Base-by-base conservation (phyloP, 2,329 filamentous ascomycete species). In the Plenodomus tracheiphilus region DNA sequence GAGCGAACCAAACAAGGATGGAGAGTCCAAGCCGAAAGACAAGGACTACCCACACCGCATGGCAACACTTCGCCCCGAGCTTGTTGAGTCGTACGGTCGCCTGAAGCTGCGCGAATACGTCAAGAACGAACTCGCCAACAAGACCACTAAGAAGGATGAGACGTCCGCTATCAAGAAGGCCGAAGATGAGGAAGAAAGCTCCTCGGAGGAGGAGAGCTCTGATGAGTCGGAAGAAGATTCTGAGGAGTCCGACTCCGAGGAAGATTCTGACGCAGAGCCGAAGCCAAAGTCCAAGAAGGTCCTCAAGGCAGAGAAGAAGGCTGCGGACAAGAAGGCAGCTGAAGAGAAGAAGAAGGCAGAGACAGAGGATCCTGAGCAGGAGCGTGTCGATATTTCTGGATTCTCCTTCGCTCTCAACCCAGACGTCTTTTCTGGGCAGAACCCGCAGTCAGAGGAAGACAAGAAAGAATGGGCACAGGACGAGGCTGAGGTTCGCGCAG, bases 321-420 rank as follows among this genome's bases (percentile, higher is more conserved):
- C 30, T 13, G 47, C 35, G 32, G 58, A 56, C 51, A 58, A 64
- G 47, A 60, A 56, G 21, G 47, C 39, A 6, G 53, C 43, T 1
- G 49, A 45, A 39, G 49, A 53, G 43, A 53, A 50, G 47, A 41
- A 53, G 49, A 50, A 53, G 41, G 49, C 42, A 1, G 46, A 54
- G n/a, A n/a, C 38, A 1, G 72, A 77, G 15, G 53, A 58, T 15
- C 21, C 48, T 2, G 72, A 77, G 51, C 81, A 85, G 64, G 86
- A 89, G 56, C 85, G 86, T 46, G 87, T 96, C 32, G 91, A 97
- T 64, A 85, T 96, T 50, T 89, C 90, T 37, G 85, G 87, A 62
- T 99, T 97, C 79, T 81, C 85, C 39, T 91, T 97, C 64, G 80
- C 90, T 6, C 83, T 99, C 43, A 99, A 99, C 76, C 92, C 94